Percentiles rank a stretch among this genome's conserved stretches.
phyloP scores from a whole-genome alignment of 192 early-diverging fungal species.

The Backusella psychrophila region DNA sequence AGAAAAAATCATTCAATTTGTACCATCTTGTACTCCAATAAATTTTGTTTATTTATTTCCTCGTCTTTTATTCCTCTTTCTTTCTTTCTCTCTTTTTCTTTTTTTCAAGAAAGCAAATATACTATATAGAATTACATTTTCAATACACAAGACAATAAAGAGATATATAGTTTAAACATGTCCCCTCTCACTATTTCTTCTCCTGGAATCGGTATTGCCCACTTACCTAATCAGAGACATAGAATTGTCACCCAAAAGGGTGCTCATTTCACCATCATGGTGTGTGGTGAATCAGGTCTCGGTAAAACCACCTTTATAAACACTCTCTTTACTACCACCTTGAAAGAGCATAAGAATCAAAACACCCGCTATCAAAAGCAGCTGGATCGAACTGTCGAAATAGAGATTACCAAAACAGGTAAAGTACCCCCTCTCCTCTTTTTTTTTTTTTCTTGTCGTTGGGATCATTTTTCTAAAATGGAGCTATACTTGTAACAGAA shows the following conservation, averaged over 20 bases:
- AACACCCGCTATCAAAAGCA: constrained; percentile 81
- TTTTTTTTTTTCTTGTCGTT: neutral
- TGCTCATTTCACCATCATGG: constrained; percentile 95
- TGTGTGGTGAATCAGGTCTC: constrained; percentile 92
- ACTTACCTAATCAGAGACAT: constrained; percentile 92
- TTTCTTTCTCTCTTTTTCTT: neutral
- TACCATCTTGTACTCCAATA: constrained; percentile 3
- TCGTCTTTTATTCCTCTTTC: neutral
- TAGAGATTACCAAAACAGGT: constrained; percentile 97
- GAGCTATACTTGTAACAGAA: constrained; percentile 43
- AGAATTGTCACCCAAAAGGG: constrained; percentile 87
- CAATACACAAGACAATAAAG: neutral
- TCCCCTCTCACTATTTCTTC: constrained; percentile 13
- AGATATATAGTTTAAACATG: neutral
- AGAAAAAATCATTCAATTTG: constrained; percentile 7
- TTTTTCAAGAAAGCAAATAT: neutral
- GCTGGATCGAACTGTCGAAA: constrained; percentile 93
- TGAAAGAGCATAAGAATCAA: constrained; percentile 29
- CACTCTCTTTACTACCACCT: constrained; percentile 87
- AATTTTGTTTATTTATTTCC: neutral
- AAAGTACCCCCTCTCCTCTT: neutral
- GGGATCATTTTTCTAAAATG: neutral
- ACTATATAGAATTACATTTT: neutral
- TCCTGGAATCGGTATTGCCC: constrained; percentile 79
- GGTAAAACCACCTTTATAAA: constrained; percentile 99